Base-by-base conservation (phyloP, 2,329 filamentous ascomycete genomes). In the Apiospora pterosperma region DNA sequence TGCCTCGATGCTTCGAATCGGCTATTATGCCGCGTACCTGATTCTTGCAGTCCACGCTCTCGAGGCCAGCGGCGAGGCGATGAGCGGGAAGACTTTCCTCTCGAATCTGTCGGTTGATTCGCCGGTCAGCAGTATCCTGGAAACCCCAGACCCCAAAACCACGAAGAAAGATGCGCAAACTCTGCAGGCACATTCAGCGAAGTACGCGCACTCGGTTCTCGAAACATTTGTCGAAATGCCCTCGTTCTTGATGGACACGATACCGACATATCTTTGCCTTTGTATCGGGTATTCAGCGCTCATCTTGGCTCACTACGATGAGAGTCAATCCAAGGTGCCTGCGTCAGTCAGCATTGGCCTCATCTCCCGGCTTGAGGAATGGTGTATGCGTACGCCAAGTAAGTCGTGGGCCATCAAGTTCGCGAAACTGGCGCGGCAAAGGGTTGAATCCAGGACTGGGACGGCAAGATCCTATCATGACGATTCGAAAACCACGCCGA, bases 211-310 rank as follows among this genome's bases (percentile, higher is more conserved):
- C 62, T 68, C 72, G 36, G 67, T 75, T 14, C 62, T 76, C 5
- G 70, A 76, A 59, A 74, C 73, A 0, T 75, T 76, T 59, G 62
- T 75, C 12, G 72, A 74, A n/a, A 74, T 73, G 72, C 74, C 74
- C 2, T 34, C 66, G 0, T 74, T 75, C 61, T 64, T 74, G 36
- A 71, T 71, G 70, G 74, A 76, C 63, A 68, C 69, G 10, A 69
- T 71, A 11, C 69, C 73, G 16, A 75, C 73, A 5, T 74, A 71
- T 23, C 68, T 72, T 4, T 74, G 71, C 58, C 72, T 76, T 5
- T 74, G 71, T 41, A 73, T 76, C 23, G 74, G 73, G 21, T 76
- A 76, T 62, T 75, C 73, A n/a, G 73, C 72, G 4, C 66, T 76
- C 21, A 67, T 75, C n/a, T 65, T 76, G 34, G 74, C 74, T 11